Base-by-base conservation (phyloP, 2,329 filamentous ascomycete genomes). In the Calonectria honghensis region DNA sequence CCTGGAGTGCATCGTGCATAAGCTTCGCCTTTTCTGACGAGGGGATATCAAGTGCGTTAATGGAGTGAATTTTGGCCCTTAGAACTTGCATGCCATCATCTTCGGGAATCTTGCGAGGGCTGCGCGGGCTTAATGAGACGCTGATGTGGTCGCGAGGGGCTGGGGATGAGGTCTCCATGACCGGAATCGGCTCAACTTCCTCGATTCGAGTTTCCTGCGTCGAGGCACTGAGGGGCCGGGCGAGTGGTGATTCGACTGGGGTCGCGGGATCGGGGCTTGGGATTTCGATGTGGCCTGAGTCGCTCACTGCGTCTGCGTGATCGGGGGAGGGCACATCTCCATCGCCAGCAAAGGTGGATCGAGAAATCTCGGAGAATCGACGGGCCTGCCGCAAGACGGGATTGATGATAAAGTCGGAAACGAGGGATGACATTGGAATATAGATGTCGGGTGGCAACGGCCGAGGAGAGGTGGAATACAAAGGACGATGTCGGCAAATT, bases 71-170 rank as follows among this genome's bases (percentile, higher is more conserved):
- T 75, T 91, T 91, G 76, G 87, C 89, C 79, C 95, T 89, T 79
- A 96, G 84, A 70, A 86, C 84, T 24, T 90, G 88, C 93, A 95
- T 96, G 57, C 95, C 95, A 87, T 97, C 95, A 81, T 96, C 94
- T 81, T 93, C 95, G 1, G 94, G 94, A 51, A 95, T 84, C 50
- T 79, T 83, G 18, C 81, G 82, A 63, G 78, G 80, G 73, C 80
- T 83, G 69, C 73, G 77, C 11, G 83, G 80, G 52, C 80, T 81
- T 72, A 82, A 69, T 14, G 82, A 80, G 65, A 84, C 83, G 54
- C 82, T 82, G 16, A 86, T 81, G 63, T 83, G 84, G 61, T 85
- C 84, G 35, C 77, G 83, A 7, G 80, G 69, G 14, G 81, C 75
- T 27, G 79, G 72, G 50, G 73, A 77, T 64, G 81, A 29, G 35